Base-by-base conservation (phyloP, 2,329 filamentous ascomycete species). In the Fonsecaea erecta region DNA sequence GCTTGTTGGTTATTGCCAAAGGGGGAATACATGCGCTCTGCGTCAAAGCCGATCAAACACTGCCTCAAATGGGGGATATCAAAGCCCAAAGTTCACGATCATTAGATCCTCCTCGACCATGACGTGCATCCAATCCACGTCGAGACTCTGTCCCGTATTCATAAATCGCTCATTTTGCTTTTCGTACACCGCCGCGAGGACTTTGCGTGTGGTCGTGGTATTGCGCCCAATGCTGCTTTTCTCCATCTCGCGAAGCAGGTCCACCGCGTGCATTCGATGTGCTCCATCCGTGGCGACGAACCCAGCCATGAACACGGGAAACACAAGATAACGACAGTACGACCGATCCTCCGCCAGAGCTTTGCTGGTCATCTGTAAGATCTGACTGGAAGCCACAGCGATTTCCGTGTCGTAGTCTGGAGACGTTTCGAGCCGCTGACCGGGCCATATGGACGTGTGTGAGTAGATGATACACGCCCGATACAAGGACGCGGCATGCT, bases 291-390 rank as follows among this genome's bases (percentile, higher is more conserved):
- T 74, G 1, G 77, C 74, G 11, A 80, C 79, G 18, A 81, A 77
- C 2, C 84, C 84, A 0, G 83, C 82, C 64, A 86, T 79, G 71
- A 86, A 86, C 0, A 85, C 68, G 0, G 84, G 83, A 66, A 86
- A 85, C 1, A 84, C 76, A 3, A 83, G 71, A 62, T 82, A 82
- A 24, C 81, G 77, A 16, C 78, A 77, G 52, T 82, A 77, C 14
- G 77, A 75, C 11, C 77, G 77, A 3, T 75, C 74, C 2, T 74
- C 73, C 18, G 75, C 74, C 3, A 81, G 71, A 1, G 82, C 78
- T 9, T 75, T 73, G 32, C 77, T 74, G 5, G 80, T 79, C 14
- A 82, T 74, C 9, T 78, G 75, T 1, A 85, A 72, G 53, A 86
- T 83, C 46, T 79, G 75, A 11, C 74, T 71, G 18, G 77, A 77